Evolutionary conservation across 1,284 basidiomycete genomes (phyloP).

Genomic region (Sanguinoderma infundibulare): DNA sequence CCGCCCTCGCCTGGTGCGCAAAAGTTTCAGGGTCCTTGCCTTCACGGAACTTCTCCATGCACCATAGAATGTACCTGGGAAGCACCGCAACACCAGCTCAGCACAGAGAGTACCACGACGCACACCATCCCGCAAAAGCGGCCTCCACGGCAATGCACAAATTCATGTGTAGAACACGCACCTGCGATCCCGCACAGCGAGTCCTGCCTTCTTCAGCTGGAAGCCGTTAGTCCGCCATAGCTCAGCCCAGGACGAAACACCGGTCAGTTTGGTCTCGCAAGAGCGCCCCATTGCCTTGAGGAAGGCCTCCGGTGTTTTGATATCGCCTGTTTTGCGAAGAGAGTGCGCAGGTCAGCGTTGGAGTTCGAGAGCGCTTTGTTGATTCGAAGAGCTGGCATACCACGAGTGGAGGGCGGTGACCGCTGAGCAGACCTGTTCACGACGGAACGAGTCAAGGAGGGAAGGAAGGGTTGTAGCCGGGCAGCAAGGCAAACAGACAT

Average conservation of each 20-base stretch:
- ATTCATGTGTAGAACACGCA: constrained; percentile 46
- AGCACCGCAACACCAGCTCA: neutral
- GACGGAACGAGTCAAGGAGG: constrained; percentile 39
- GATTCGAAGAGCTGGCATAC: constrained; percentile 25
- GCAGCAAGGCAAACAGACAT: constrained; percentile 22
- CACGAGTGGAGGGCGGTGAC: constrained; percentile 36
- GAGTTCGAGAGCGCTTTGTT: constrained; percentile 11
- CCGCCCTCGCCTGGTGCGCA: constrained; percentile 65
- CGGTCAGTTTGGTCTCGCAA: constrained; percentile 64
- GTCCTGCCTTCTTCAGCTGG: constrained; percentile 65
- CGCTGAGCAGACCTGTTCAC: constrained; percentile 43
- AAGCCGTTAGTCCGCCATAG: constrained; percentile 66
- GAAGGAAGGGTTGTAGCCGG: constrained; percentile 15
- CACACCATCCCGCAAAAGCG: neutral
- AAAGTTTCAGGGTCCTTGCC: constrained; percentile 60
- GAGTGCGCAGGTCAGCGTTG: constrained; percentile 14
- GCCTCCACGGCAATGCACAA: neutral
- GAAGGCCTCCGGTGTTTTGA: constrained; percentile 62
- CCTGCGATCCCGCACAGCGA: constrained; percentile 71
- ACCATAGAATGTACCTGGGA: constrained; percentile 80
- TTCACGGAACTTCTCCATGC: constrained; percentile 77
- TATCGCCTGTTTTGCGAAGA: constrained; percentile 38
- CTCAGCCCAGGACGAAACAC: constrained; percentile 60
- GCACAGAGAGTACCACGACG: neutral
- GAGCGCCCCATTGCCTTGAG: constrained; percentile 74